These are phyloP conservation scores for Lathyrus tuberosus DNA, from an alignment of 306 rosid species.

Conservation along the genomic window DNA sequence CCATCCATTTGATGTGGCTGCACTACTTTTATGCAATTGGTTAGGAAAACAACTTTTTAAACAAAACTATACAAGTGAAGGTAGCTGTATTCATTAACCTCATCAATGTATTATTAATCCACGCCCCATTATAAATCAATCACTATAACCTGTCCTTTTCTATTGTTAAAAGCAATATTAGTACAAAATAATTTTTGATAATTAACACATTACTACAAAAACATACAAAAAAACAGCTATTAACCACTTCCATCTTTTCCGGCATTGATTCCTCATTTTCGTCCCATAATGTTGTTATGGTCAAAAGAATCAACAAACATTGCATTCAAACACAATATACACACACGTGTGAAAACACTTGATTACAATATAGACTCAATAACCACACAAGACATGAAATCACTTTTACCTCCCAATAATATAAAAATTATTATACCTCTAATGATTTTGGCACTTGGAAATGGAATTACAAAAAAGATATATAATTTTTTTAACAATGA, in stretches of 20 bases:
- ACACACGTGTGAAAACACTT: constrained; percentile 49
- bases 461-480: constrained; percentile 40
- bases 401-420: constrained; percentile 49
- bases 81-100: constrained; percentile 43
- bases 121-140: constrained; percentile 14
- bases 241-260: constrained; percentile 60
- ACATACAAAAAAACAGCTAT: constrained; percentile 39
- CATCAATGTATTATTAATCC: constrained; percentile 2
- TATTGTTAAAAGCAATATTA: constrained; percentile 7
- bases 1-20: constrained; percentile 12
- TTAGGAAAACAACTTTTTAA: constrained; percentile 8
- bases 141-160: constrained; percentile 45
- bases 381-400: constrained; percentile 68
- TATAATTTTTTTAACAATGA: constrained; percentile 27
- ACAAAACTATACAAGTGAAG: neutral
- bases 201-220: constrained; percentile 25
- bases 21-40: constrained; percentile 33
- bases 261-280: constrained; percentile 76
- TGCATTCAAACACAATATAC: constrained; percentile 46
- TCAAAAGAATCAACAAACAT: constrained; percentile 42
- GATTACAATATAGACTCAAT: constrained; percentile 28
- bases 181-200: constrained; percentile 31
- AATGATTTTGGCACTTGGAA: constrained; percentile 46
- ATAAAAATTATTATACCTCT: constrained; percentile 23
- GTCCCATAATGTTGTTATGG: constrained; percentile 30